These are phyloP conservation scores for Phyllosticta citriasiana DNA, from an alignment of 2,329 filamentous ascomycete species.

Conservation along the genomic window DNA sequence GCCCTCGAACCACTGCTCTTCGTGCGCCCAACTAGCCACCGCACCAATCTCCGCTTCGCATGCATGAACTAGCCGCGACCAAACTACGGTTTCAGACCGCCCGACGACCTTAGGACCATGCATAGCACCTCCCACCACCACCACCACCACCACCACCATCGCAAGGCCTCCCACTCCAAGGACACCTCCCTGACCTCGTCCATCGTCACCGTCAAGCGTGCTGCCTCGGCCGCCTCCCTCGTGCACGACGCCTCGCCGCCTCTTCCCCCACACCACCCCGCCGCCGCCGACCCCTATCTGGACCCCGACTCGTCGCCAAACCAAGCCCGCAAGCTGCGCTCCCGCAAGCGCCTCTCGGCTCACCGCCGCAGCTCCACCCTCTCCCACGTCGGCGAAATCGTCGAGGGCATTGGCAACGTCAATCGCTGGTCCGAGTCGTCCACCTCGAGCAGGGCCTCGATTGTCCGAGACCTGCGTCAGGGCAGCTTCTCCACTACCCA, in stretches of 20 bases:
- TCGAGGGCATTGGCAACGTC: constrained; percentile 39
- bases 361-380: constrained; percentile 31
- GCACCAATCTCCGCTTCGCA: constrained; percentile 7
- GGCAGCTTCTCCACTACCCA: constrained; percentile 19
- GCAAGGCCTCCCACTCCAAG: constrained; percentile 30
- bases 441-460: constrained; percentile 37
- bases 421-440: constrained; percentile 52
- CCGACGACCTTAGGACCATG: constrained; percentile 17
- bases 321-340: constrained; percentile 1
- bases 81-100: constrained; percentile 10
- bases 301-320: constrained; percentile 5
- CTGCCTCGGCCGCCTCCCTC: constrained; percentile 25
- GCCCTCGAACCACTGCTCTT: constrained; percentile 6
- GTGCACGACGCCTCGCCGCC: constrained; percentile 7
- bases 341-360: constrained; percentile 1
- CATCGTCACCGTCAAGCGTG: constrained; percentile 31
- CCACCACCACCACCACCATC: constrained; percentile 14
- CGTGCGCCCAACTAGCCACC: constrained; percentile 4
- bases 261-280: constrained; percentile 1
- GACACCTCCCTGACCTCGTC: constrained; percentile 34
- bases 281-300: constrained; percentile 4
- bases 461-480: constrained; percentile 15
- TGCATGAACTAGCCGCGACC: constrained; percentile 11
- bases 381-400: constrained; percentile 26
- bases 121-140: constrained; percentile 12